Evolutionary conservation across 176 grass and related monocot genomes (phyloP).

Genomic region (Oryza longistaminata): DNA sequence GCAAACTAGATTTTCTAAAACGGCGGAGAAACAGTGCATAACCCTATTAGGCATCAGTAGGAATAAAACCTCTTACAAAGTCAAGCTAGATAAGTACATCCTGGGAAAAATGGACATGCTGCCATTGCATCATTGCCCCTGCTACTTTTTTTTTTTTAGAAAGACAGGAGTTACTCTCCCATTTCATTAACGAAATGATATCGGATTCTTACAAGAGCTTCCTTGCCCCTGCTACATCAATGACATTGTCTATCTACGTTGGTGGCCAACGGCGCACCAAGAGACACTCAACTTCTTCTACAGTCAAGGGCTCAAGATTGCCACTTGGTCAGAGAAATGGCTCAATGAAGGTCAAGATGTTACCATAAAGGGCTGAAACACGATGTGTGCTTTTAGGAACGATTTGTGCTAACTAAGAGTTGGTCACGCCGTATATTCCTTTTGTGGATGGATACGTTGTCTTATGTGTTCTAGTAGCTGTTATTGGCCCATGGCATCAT

Average conservation of each 20-base stretch:
- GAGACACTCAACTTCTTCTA: background rate
- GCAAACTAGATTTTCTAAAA: background rate
- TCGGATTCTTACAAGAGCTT: too few species aligned
- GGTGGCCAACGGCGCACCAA: background rate
- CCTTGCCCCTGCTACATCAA: too few species aligned
- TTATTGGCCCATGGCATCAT: background rate
- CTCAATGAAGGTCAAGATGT: background rate
- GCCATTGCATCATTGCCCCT: too few species aligned
- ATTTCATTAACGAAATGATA: too few species aligned
- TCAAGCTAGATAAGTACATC: background rate
- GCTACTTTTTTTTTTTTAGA: too few species aligned
- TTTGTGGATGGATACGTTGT: background rate
- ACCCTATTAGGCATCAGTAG: background rate
- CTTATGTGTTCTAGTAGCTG: background rate
- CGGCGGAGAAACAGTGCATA: background rate
- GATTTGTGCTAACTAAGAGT: background rate
- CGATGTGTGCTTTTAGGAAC: background rate
- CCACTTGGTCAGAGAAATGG: background rate
- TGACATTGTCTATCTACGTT: too few species aligned
- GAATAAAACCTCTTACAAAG: background rate
- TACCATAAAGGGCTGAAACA: background rate
- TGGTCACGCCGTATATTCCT: background rate
- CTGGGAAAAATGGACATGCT: background rate
- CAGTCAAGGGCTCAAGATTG: background rate
- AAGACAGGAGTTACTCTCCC: too few species aligned